Evolutionary conservation across 192 early-diverging fungal species (phyloP).

Genomic region (Geranomyces variabilis): DNA sequence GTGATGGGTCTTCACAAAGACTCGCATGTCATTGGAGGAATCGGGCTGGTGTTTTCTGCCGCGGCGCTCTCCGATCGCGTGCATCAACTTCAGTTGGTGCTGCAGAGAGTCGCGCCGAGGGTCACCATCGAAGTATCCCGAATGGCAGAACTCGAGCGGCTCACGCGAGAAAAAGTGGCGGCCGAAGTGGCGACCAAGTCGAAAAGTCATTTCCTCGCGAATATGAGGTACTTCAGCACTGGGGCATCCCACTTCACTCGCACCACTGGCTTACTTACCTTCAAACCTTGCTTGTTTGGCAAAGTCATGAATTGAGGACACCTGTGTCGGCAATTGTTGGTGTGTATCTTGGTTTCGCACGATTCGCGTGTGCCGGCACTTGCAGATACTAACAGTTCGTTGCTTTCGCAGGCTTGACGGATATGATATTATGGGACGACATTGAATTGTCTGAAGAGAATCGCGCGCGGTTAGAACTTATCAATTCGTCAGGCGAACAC

Average conservation of each 20-base stretch:
- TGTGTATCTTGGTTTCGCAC: too few species aligned
- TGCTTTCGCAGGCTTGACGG: slow-evolving; percentile 12
- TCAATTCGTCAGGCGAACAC: slow-evolving; percentile 30
- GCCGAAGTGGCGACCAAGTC: slow-evolving; percentile 10
- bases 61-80: not conserved
- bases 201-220: slow-evolving; percentile 20
- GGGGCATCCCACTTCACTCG: too few species aligned
- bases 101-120: not conserved
- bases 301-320: slow-evolving; percentile 43
- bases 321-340: slow-evolving; percentile 36
- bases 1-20: slow-evolving; percentile 15
- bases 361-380: too few species aligned
- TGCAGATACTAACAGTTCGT: too few species aligned
- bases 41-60: slow-evolving; percentile 1
- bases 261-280: too few species aligned
- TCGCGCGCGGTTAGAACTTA: slow-evolving; percentile 27
- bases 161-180: slow-evolving; percentile 5
- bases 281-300: not conserved
- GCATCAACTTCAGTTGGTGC: not conserved
- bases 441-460: slow-evolving; percentile 13
- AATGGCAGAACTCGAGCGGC: not conserved
- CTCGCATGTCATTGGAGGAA: not conserved
- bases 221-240: slow-evolving; percentile 26
- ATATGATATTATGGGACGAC: slow-evolving; percentile 32
- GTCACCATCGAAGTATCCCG: not conserved